Evolutionary conservation across 345 rosid species (phyloP).

Genomic region (Eucalyptus brandiana): DNA sequence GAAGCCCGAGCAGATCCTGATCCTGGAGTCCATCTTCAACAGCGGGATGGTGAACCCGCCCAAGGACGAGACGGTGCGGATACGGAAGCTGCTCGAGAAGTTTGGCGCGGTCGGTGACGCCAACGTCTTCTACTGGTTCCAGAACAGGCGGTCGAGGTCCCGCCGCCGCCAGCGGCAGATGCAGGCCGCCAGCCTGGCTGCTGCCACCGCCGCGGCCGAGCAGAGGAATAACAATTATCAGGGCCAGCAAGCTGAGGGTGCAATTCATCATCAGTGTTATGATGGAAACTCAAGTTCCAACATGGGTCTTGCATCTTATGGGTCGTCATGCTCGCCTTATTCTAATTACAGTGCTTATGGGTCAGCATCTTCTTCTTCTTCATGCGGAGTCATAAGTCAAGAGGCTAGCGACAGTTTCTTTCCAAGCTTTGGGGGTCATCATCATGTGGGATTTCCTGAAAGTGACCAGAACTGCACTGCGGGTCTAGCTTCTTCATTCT

Average conservation of each 20-base stretch:
- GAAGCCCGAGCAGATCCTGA: constrained; percentile 95
- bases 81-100: constrained; percentile 81
- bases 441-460: constrained; percentile 64
- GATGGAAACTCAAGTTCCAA: background rate
- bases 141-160: constrained; percentile 89
- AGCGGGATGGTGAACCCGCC: constrained; percentile 99
- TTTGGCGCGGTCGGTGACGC: constrained; percentile 93
- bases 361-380: constrained; percentile 11
- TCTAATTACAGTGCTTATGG: background rate
- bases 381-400: constrained; percentile 11
- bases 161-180: constrained; percentile 94
- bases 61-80: constrained; percentile 88
- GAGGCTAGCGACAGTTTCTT: constrained; percentile 35
- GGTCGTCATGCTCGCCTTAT: constrained; percentile 18
- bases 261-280: constrained; percentile 23
- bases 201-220: constrained; percentile 6
- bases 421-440: constrained; percentile 12
- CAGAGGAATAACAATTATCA: background rate
- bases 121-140: constrained; percentile 99
- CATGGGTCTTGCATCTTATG: constrained; percentile 16
- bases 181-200: constrained; percentile 38
- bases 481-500: constrained; percentile 33
- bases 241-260: constrained; percentile 6
- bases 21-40: constrained; percentile 95
- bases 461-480: constrained; percentile 24